Evolutionary conservation across 2,329 filamentous ascomycete genomes (phyloP).

Genomic region (Xylariaceae sp.): DNA sequence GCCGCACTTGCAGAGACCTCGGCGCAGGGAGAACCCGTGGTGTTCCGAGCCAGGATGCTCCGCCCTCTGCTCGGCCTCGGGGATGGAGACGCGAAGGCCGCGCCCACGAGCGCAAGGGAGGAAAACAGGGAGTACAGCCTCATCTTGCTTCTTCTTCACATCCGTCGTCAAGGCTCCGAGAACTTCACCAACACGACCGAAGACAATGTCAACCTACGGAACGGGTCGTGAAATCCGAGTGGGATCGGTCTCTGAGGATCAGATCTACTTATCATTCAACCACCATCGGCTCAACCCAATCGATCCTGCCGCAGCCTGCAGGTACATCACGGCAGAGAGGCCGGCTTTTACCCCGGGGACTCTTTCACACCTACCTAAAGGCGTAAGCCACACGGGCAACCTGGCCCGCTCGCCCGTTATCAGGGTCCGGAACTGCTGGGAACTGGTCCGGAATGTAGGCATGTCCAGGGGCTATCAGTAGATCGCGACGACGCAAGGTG

Average conservation of each 20-base stretch:
- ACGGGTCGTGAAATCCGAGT: neutral
- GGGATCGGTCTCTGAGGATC: neutral
- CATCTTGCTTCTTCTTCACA: neutral
- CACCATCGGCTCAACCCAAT: neutral
- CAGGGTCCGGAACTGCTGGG: no score
- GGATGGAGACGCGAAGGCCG: neutral
- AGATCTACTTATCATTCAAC: neutral
- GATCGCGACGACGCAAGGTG: no score
- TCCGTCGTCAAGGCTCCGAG: neutral
- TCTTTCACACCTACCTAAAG: conserved; percentile 1
- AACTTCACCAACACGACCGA: neutral
- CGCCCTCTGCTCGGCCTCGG: neutral
- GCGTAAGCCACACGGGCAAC: neutral
- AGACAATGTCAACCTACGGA: neutral
- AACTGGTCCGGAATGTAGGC: no score
- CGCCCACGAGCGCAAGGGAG: neutral
- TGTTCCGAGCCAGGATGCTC: neutral
- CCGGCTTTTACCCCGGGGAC: neutral
- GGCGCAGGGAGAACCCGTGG: neutral
- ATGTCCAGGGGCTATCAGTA: neutral
- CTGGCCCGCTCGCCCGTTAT: neutral
- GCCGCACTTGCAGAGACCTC: neutral
- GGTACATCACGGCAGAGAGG: no score
- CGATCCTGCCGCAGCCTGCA: neutral
- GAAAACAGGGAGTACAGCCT: neutral